Base-by-base conservation (phyloP, 805 yeast species). In the Metschnikowia matae region DNA sequence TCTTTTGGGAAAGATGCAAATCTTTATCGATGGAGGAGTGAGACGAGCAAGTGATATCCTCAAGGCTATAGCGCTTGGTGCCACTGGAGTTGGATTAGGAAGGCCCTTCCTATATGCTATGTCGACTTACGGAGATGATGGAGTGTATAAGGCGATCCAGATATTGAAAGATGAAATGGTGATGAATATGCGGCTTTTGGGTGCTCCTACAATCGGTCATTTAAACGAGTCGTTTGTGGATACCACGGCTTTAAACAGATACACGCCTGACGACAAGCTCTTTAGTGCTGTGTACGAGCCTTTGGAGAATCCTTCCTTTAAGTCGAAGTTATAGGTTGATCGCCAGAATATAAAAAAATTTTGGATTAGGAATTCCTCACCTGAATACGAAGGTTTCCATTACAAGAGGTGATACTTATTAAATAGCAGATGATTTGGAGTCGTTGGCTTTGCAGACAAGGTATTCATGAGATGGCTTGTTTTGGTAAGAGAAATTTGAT, bases 91-190 rank as follows among this genome's bases (percentile, higher is more conserved):
- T 3, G 94, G 94, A 0, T 65, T 87, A 37, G 91, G 94, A 4
- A 74, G 92, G 50, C 89, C 91, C 2, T 83, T 87, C 64, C 63
- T 86, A 33, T 87, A 84, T 61, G 89, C 90, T 36, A 81, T 85
- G 82, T 77, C 87, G n/a, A 76, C 88, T 1, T 88, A 87, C 55
- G 95, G 95, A 10, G 89, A 81, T 57, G 82, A 73, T 6, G 96
- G 95, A 32, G 90, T 85, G 7, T 63, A 64, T 40, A 78, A 77
- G 54, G 87, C 89, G 13, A 78, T 85, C 50, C 83, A 81, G 57
- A 71, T 84, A 4, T 67, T 85, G 58, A 75, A 80, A 54, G 78
- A 73, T 32, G 91, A 85, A 59, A 73, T 85, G 69, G 69, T 74
- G 47, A 79, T 83, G 68, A 81, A 81, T 55, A 81, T 85, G 88